Base-by-base conservation (phyloP, 768 basidiomycete genomes). In the Podaxis sp. region DNA sequence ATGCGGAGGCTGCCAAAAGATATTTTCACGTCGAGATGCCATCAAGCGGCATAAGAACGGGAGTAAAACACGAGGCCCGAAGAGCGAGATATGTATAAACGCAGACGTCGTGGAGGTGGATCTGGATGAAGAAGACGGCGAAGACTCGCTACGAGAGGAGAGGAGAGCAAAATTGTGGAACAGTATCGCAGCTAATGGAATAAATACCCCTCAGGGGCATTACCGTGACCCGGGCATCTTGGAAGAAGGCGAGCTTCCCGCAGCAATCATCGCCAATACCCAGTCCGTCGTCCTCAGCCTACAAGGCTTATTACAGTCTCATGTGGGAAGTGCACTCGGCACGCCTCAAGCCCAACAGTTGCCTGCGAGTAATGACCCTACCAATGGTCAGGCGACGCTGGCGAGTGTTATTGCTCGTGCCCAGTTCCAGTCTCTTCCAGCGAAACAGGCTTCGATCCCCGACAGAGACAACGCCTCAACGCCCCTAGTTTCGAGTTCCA, bases 1-100 rank as follows among this genome's bases (percentile, higher is more conserved):
- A 66, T 93, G 91, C 68, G 79, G 76, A 40, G 90, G 89, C 2
- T 93, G 91, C 69, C 82, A 80, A 51, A 91, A 90, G 73, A 75
- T 87, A 22, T 93, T 92, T 69, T 89, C 88, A 2, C 76, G 88
- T n/a, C 80, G 88, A 49, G 91, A 93, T 70, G 90, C 90, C 2
- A 87, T 92, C 70, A 90, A 89, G 71, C 82, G 89, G 24, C 91
- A 92, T 66, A 89, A 88, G 73, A 86, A 88, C 67, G 81, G 82
- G 50, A 81, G 79, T 36, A 81, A 80, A 63, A 74, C 74, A 38
- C 78, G 84, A 17, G 84, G 83, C 17, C 78, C 79, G 10, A 83
- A 78, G 65, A 80, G 80, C 50, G 79, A 82, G 66, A 69, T 71
- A 26, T 92, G 90, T 66, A 72, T 84, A 48, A 76, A 75, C 12